A percentile compares a stretch with the other conserved stretches of the same genome.
Conservation (phyloP, 2,329 filamentous ascomycete species). For the Ceratocystis huliohia region DNA sequence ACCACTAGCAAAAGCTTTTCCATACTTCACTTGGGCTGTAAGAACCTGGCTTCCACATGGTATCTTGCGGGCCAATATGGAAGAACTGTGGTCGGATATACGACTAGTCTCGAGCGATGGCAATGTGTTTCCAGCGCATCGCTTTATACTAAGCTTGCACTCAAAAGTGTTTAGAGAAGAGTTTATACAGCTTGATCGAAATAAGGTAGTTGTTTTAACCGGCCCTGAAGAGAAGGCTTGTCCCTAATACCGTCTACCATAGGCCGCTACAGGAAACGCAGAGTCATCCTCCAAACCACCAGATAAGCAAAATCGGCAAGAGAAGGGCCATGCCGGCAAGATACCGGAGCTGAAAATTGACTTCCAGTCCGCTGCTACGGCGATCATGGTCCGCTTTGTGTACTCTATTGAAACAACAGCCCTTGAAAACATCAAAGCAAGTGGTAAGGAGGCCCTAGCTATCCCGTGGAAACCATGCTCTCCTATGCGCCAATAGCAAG, state of each 20-base stretch:
- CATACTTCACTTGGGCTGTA: no score
- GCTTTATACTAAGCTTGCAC: not conserved
- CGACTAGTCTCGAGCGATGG: not conserved
- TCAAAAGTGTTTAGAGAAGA: not conserved
- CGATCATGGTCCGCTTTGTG: not conserved
- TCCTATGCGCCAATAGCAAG: not conserved
- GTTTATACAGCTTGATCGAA: not conserved
- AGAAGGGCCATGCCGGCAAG: not conserved
- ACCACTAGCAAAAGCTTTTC: no score
- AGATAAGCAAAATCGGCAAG: not conserved
- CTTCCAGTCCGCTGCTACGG: not conserved
- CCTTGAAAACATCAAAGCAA: not conserved
- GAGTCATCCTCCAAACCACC: not conserved
- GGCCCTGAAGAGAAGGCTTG: not conserved
- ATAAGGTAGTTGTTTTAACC: not conserved
- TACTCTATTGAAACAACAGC: not conserved
- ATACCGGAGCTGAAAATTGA: not conserved
- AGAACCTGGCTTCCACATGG: no score
- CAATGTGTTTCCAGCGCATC: not conserved
- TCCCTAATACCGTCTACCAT: not conserved
- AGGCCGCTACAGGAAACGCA: not conserved
- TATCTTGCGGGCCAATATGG: not conserved
- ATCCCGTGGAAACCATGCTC: not conserved
- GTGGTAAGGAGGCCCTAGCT: not conserved
- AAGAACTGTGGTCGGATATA: not conserved